These are phyloP conservation scores for Camellia lanceoleosa DNA, from an alignment of 148 eudicot species.

Conservation along the genomic window DNA sequence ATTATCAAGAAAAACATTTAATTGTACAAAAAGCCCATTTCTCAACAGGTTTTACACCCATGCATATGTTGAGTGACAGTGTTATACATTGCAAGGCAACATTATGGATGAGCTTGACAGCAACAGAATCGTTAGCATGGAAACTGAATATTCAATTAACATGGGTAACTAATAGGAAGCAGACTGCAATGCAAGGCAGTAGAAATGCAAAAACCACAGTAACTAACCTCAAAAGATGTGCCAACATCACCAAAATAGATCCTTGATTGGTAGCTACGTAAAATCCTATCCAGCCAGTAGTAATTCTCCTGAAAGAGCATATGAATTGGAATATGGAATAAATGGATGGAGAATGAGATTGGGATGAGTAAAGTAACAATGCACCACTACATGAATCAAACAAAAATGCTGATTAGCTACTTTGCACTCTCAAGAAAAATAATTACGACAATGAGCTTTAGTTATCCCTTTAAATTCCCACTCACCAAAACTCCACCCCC, in stretches of 20 bases:
- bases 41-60: not conserved
- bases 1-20: too few relatives aligned
- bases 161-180: too few relatives aligned
- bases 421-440: not conserved
- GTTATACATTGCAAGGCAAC: conserved; percentile 31
- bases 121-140: too few relatives aligned
- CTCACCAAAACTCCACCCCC: not conserved
- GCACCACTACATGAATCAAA: too few relatives aligned
- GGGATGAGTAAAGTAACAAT: too few relatives aligned
- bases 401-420: not conserved
- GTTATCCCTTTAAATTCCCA: not conserved
- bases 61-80: not conserved
- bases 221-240: too few relatives aligned
- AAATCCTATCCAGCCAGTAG: conserved; percentile 78
- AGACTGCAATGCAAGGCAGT: too few relatives aligned
- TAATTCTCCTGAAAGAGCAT: conserved; percentile 58
- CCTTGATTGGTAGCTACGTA: conserved; percentile 87
- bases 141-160: too few relatives aligned
- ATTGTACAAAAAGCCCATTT: too few relatives aligned
- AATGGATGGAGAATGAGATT: not conserved
- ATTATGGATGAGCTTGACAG: too few relatives aligned
- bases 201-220: too few relatives aligned
- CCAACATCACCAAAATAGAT: conserved; percentile 47
- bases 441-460: not conserved
- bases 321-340: not conserved